Evolutionary conservation across 192 early-diverging fungal species (phyloP), one percentile per base, ranked within the genome.

Genomic region (Phycomyces nitens): DNA sequence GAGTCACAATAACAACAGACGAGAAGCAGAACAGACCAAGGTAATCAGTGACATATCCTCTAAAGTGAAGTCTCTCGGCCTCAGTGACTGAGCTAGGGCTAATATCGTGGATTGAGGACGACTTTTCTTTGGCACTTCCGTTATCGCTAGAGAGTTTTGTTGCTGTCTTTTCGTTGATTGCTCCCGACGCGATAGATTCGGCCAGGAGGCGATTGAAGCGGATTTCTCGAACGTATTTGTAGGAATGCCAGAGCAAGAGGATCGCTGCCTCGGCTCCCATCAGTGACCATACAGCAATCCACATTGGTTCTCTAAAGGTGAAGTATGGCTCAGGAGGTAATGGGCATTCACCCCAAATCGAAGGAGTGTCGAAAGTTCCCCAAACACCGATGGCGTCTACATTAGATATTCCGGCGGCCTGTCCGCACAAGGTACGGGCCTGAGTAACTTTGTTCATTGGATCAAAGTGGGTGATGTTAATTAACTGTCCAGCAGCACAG

Each of bases 11-110:
- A 23, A 85, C 61, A n/a, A 77, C 75, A 29, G 82, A 80, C 29
- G 65, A 64, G 53, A 75, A 75, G 1, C 83, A 71, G 14, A 79
- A 60, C 22, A 62, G 63, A n/a, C 91, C 91, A 42, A 83, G 61
- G 12, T 60, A 43, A 68, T 84, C 80, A 49, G 71, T 73, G 27
- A 77, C 64, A 71, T 82, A 92, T 8, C 91, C 91, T 66, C 79
- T 80, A 66, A 91, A 81, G 11, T 75, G 72, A 56, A 87, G 44
- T 24, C 62, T 43, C 16, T 80, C 71, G 49, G 70, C 62, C 53
- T 81, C 55, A 21, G 52, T 16, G 64, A 66, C 29, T 7, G 29
- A 34, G 7, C 29, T 7, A 34, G 29, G 2, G 29, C 7, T 34
- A 7, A 34, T 34, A 34, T 34, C 29, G 3, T 34, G 29, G 7